phyloP scores from a whole-genome alignment of 192 early-diverging fungal species.

The Coemansia furcata region DNA sequence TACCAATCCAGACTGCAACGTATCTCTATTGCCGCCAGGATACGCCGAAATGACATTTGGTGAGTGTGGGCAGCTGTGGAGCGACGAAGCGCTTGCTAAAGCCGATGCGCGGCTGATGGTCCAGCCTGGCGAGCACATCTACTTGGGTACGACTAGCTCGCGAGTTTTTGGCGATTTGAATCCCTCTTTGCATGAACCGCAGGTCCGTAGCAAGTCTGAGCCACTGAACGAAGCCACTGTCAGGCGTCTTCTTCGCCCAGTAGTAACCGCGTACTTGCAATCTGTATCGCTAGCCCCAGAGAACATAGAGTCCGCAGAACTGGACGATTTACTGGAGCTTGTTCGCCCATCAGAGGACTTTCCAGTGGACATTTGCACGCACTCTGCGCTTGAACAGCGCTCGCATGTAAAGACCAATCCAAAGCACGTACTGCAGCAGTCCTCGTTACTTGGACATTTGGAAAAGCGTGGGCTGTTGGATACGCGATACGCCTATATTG shows the following conservation, averaged over 20 bases:
- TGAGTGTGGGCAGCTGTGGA: slow-evolving; percentile 12
- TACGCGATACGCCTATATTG: slow-evolving; percentile 61
- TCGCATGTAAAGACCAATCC: slow-evolving; percentile 6
- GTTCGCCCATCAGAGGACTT: slow-evolving; percentile 21
- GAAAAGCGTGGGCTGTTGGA: slow-evolving; percentile 58
- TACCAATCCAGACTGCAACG: slow-evolving; percentile 48
- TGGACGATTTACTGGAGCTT: slow-evolving; percentile 15
- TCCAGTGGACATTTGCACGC: slow-evolving; percentile 2
- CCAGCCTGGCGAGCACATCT: slow-evolving; percentile 22
- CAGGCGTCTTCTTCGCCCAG: slow-evolving; percentile 6
- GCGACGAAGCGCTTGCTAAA: slow-evolving; percentile 22
- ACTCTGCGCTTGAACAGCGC: slow-evolving; percentile 6
- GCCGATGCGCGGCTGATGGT: slow-evolving; percentile 29
- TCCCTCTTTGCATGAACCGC: not conserved
- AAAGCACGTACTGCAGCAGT: slow-evolving; percentile 64
- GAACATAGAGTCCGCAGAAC: not conserved
- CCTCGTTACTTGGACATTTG: slow-evolving; percentile 84
- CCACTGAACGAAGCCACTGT: not conserved
- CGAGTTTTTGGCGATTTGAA: slow-evolving; percentile 1
- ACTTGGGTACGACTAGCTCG: not conserved
- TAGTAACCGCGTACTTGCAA: slow-evolving; percentile 4
- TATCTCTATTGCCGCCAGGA: slow-evolving; percentile 10
- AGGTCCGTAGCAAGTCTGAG: not conserved
- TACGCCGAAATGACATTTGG: slow-evolving; percentile 7
- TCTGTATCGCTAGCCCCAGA: not conserved